Base-by-base conservation (phyloP, 2,329 filamentous ascomycete genomes). In the Tolypocladium endophyticum region DNA sequence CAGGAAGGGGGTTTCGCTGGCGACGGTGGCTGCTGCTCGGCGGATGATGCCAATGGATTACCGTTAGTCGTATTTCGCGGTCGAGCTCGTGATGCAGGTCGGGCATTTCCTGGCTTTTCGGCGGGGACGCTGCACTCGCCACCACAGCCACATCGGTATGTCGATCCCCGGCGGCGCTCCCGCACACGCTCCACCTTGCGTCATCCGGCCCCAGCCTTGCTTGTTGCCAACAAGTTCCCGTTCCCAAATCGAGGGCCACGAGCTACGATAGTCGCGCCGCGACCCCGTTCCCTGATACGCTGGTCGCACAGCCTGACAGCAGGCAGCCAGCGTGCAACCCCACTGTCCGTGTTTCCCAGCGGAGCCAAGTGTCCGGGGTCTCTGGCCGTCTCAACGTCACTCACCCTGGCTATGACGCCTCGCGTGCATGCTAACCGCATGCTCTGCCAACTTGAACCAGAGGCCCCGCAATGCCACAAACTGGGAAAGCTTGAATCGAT, bases 291-390 rank as follows among this genome's bases (percentile, higher is more conserved):
- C 50, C 30, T 52, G 30, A 7, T 53, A 53, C 50, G 50, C 50
- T 14, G 4, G 30, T 35, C 9, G 50, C 30, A 54, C 50, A 14
- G 30, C 30, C 36, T 53, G 30, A 53, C 28, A 14, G 9, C 50
- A 52, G 18, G 7, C 14, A 18, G 11, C 25, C 28, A 33, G 14
- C 50, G 18, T 53, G 50, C 20, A 36, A 35, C 30, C 30, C 50
- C 50, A 35, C 30, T 54, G 50, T 30, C 28, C 28, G 6, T n/a
- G 47, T 36, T 30, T 56, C 12, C 7, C 38, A 25, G 28, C 55
- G 55, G 55, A 43, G 28, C 11, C 5, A 53, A 57, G 52, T 59
- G 61, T 63, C 59, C 61, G 61, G 59, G 56, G 28, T 25, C 25
- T 2, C 2, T 38, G 14, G 4, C 39, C 36, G 14, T 52, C 35